A percentile compares a stretch with the other conserved stretches of the same genome.
Evolutionary conservation across 345 rosid species (phyloP).

Genomic region (Nasturtium officinale): DNA sequence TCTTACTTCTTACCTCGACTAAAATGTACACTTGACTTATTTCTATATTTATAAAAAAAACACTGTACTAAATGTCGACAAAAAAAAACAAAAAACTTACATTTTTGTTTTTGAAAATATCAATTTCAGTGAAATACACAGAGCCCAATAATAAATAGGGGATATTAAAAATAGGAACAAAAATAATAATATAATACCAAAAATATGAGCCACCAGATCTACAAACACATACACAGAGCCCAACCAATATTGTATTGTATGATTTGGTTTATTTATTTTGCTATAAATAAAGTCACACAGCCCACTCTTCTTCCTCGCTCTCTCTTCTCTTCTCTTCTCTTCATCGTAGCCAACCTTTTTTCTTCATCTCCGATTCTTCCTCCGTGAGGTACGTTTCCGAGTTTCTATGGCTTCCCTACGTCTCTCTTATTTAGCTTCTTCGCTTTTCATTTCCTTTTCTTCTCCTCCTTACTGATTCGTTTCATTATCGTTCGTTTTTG

Average conservation of each 20-base stretch:
- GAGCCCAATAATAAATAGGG: neutral
- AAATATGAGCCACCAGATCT: conserved; percentile 46
- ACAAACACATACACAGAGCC: conserved; percentile 15
- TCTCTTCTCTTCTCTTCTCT: conserved; percentile 26
- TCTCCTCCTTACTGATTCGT: conserved; percentile 10
- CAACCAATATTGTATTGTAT: conserved; percentile 2
- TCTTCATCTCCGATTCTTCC: conserved; percentile 41
- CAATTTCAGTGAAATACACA: neutral
- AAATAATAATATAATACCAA: neutral
- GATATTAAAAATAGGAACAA: neutral
- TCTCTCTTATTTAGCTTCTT: conserved; percentile 33
- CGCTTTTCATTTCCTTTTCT: neutral
- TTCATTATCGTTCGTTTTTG: neutral
- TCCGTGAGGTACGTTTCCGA: conserved; percentile 44
- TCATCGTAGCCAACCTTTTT: conserved; percentile 34
- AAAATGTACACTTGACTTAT: neutral
- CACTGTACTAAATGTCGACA: neutral
- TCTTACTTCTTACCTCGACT: neutral
- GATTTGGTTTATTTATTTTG: neutral
- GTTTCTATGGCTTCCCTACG: conserved; percentile 38
- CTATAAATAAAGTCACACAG: conserved; percentile 44
- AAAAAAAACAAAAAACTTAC: neutral
- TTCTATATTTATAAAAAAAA: neutral
- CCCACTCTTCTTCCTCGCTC: conserved; percentile 44
- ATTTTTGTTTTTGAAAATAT: too few relatives aligned